A percentile compares a stretch with the other conserved stretches of the same genome.
These are phyloP conservation scores for Aspergillus olivimuriae DNA, from an alignment of 495 filamentous ascomycete species.

Conservation along the genomic window DNA sequence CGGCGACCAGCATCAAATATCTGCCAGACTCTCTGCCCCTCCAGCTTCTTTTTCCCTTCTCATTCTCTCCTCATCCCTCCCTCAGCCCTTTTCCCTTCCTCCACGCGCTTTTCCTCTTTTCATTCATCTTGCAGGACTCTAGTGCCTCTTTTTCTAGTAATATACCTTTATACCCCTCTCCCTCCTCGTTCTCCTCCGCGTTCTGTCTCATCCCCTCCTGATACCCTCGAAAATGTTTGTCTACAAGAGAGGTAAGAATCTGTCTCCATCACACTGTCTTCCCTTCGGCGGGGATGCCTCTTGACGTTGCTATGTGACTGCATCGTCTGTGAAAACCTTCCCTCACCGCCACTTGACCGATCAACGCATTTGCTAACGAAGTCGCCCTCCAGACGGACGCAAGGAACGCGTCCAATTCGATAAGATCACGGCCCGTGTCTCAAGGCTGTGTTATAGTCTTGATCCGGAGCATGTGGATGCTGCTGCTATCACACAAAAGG, in stretches of 20 bases:
- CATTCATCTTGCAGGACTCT: slow-evolving; percentile 9
- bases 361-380: slow-evolving; percentile 17
- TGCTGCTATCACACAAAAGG: slow-evolving; percentile 96
- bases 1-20: slow-evolving; percentile 30
- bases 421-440: slow-evolving; percentile 98
- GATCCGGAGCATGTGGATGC: slow-evolving; percentile 96
- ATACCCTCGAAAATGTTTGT: slow-evolving; percentile 52
- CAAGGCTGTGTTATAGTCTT: slow-evolving; percentile 92
- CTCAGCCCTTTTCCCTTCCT: slow-evolving; percentile 11
- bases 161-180: slow-evolving; percentile 9
- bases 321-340: too few relatives aligned
- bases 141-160: slow-evolving; percentile 7
- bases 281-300: slow-evolving; percentile 1
- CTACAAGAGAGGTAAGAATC: slow-evolving; percentile 60
- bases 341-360: slow-evolving; percentile 21
- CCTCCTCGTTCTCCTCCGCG: slow-evolving; percentile 10
- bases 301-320: too few relatives aligned
- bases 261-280: background rate
- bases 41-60: slow-evolving; percentile 18
- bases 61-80: slow-evolving; percentile 10
- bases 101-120: slow-evolving; percentile 5
- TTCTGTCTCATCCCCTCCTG: slow-evolving; percentile 5
- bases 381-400: slow-evolving; percentile 69
- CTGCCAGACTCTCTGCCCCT: slow-evolving; percentile 29
- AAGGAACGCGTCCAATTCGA: slow-evolving; percentile 99